Conservation (phyloP, 2,329 filamentous ascomycete genomes). For the Chaetothyriales sp. region DNA sequence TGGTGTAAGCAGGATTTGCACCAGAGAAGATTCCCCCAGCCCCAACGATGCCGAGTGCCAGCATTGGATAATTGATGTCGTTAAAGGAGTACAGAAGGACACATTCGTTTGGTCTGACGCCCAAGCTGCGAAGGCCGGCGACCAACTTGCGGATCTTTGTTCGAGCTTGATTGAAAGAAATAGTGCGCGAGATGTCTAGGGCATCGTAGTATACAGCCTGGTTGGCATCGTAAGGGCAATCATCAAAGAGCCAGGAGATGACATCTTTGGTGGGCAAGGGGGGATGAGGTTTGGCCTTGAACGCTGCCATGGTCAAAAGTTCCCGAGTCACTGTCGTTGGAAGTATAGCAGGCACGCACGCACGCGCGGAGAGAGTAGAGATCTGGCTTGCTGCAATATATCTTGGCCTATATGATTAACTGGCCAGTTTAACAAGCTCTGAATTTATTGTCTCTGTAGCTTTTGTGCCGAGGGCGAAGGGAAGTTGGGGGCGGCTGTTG, state of each 20-base stretch:
- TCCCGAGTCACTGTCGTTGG: no score
- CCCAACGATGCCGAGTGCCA: constrained; percentile 29
- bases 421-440: no score
- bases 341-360: no score
- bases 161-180: constrained; percentile 6
- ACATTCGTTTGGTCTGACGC: constrained; percentile 33
- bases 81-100: constrained; percentile 44
- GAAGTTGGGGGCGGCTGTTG: no score
- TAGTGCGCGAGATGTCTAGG: constrained; percentile 25
- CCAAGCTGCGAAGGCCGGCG: constrained; percentile 29
- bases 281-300: constrained; percentile 14
- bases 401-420: no score
- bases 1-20: constrained; percentile 35
- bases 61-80: constrained; percentile 26
- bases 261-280: constrained; percentile 34
- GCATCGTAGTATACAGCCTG: constrained; percentile 36
- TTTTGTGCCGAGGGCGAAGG: no score
- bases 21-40: constrained; percentile 36
- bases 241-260: constrained; percentile 41
- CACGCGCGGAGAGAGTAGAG: no score
- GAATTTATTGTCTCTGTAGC: no score
- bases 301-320: neutral
- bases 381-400: no score
- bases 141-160: constrained; percentile 34
- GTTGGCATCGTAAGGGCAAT: constrained; percentile 34